Percentiles rank a stretch among this genome's conserved stretches.
Conservation (phyloP, 768 basidiomycete genomes). For the Leccinum imitatum region DNA sequence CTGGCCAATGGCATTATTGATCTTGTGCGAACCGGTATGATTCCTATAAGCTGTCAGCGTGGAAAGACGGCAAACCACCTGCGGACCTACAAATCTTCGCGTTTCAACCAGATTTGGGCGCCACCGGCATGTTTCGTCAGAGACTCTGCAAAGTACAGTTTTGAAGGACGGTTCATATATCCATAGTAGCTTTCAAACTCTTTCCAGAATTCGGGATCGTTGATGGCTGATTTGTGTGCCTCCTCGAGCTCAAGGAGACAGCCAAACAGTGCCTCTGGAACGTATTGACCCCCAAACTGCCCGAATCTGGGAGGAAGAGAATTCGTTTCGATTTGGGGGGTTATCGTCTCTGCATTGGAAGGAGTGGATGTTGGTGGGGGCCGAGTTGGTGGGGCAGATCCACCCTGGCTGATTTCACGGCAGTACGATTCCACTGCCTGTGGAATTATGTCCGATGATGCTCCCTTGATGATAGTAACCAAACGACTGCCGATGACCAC, state of each 20-base stretch:
- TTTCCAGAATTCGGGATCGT: conserved; percentile 89
- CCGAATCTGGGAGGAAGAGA: conserved; percentile 85
- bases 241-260: conserved; percentile 87
- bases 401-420: conserved; percentile 57
- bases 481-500: conserved; percentile 92
- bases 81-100: conserved; percentile 76
- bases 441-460: conserved; percentile 48
- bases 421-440: conserved; percentile 71
- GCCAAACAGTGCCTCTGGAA: conserved; percentile 94
- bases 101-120: conserved; percentile 96
- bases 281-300: conserved; percentile 95
- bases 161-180: conserved; percentile 94
- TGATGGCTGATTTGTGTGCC: conserved; percentile 83
- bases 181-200: conserved; percentile 85
- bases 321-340: conserved; percentile 35
- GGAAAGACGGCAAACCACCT: background rate
- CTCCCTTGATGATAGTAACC: conserved; percentile 73
- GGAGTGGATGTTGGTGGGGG: conserved; percentile 1
- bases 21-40: conserved; percentile 98
- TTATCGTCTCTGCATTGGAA: conserved; percentile 8
- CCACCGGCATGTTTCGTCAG: conserved; percentile 89
- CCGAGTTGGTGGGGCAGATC: conserved; percentile 21
- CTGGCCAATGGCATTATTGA: conserved; percentile 98
- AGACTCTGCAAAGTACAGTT: conserved; percentile 88
- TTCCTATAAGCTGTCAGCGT: conserved; percentile 52